These are phyloP conservation scores for Phialocephala sp. DNA, from an alignment of 2,329 filamentous ascomycete species.

Conservation along the genomic window DNA sequence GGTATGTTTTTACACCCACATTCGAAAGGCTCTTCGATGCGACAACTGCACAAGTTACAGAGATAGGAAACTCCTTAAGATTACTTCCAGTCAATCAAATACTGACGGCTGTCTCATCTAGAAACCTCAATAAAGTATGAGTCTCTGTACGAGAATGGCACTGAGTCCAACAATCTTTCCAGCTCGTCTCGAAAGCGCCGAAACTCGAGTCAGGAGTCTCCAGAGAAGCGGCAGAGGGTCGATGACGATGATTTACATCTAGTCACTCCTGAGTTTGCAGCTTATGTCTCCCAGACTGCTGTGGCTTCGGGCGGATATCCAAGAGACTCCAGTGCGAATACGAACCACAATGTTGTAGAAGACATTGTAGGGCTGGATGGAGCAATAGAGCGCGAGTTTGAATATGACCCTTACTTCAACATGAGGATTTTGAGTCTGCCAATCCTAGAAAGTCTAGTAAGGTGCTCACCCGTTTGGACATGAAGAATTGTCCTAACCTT, in stretches of 20 bases:
- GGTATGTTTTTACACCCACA: background rate
- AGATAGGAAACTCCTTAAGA: background rate
- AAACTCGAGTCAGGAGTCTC: constrained; percentile 23
- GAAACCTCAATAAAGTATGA: background rate
- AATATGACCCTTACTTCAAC: constrained; percentile 39
- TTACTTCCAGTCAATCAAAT: background rate
- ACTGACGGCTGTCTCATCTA: background rate
- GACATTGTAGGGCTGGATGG: constrained; percentile 1
- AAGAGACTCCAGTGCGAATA: background rate
- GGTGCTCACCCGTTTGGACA: constrained; percentile 31
- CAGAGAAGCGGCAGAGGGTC: constrained; percentile 22
- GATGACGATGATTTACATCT: background rate
- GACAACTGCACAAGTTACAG: background rate
- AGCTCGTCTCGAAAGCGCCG: constrained; percentile 49
- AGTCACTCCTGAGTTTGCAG: background rate
- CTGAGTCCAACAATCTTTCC: background rate
- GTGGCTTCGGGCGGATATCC: constrained; percentile 3
- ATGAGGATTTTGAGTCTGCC: constrained; percentile 64
- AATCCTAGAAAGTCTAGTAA: constrained; percentile 65
- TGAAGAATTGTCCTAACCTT: constrained; percentile 22
- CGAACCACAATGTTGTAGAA: background rate
- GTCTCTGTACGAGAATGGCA: background rate
- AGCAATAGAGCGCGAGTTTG: constrained; percentile 22
- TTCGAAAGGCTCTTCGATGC: background rate
- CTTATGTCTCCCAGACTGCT: background rate